Conservation (phyloP, 2,329 filamentous ascomycete species). For the Talaromyces sp. region DNA sequence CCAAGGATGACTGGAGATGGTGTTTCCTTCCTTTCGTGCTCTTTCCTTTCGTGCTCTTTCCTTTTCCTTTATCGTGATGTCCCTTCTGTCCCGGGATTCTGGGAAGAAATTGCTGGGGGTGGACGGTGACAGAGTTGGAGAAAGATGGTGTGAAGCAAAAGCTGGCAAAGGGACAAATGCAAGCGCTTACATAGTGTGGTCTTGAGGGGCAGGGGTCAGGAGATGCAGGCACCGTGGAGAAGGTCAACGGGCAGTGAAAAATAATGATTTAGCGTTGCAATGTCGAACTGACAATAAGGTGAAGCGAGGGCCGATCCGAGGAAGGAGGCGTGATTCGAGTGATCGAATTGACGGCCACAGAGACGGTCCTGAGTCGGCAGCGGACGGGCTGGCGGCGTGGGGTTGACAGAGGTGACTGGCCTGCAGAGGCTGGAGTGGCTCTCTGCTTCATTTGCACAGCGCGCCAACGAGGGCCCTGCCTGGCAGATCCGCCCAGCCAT, state of each 20-base stretch:
- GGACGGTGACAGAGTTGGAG: neutral
- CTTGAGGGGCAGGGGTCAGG: conserved; percentile 12
- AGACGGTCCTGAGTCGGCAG: neutral
- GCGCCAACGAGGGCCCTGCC: conserved; percentile 12
- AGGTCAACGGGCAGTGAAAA: conserved; percentile 4
- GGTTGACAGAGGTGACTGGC: conserved; percentile 11
- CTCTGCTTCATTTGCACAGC: conserved; percentile 8
- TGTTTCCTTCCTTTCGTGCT: conserved; percentile 6
- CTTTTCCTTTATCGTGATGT: neutral
- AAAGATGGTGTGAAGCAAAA: conserved; percentile 5
- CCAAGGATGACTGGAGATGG: neutral
- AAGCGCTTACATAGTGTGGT: conserved; percentile 12
- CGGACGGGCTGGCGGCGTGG: conserved; percentile 1
- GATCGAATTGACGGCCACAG: conserved; percentile 6
- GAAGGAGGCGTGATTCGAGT: conserved; percentile 14
- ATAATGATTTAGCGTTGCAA: conserved; percentile 11
- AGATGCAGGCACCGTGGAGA: conserved; percentile 13
- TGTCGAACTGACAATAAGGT: conserved; percentile 17
- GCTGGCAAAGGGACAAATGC: conserved; percentile 6
- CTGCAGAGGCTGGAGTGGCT: conserved; percentile 6
- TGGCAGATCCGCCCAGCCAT: conserved; percentile 10
- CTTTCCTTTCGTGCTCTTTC: too few species aligned
- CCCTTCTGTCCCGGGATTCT: neutral
- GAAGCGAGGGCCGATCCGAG: conserved; percentile 25
- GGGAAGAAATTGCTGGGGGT: neutral